These are phyloP conservation scores for Hyaloscypha variabilis DNA, from an alignment of 495 filamentous ascomycete genomes.

Conservation along the genomic window DNA sequence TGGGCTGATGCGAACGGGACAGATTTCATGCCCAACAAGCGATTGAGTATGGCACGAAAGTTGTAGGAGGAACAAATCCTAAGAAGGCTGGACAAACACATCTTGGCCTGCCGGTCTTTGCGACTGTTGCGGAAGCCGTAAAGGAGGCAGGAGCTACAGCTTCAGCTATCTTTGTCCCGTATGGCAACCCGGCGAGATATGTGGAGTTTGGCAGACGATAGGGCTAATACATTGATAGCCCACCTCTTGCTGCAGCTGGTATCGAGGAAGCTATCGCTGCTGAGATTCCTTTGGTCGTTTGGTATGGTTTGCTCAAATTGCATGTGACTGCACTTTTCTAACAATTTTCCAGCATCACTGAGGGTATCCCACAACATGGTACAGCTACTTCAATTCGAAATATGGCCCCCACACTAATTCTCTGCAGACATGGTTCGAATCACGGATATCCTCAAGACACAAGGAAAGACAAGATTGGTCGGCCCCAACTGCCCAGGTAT, in stretches of 20 bases:
- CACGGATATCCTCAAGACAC: constrained; percentile 96
- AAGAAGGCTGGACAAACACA: constrained; percentile 94
- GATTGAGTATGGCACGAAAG: constrained; percentile 98
- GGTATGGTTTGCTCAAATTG: constrained; percentile 49
- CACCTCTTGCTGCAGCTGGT: constrained; percentile 86
- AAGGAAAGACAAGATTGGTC: constrained; percentile 93
- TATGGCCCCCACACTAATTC: constrained; percentile 21
- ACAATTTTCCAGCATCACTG: constrained; percentile 71
- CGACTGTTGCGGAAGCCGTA: constrained; percentile 82
- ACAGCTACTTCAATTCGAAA: constrained; percentile 34
- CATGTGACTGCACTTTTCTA: constrained; percentile 26
- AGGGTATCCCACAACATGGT: constrained; percentile 98
- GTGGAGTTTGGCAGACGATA: not conserved
- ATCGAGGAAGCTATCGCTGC: constrained; percentile 96
- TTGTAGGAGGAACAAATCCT: constrained; percentile 97
- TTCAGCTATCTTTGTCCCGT: constrained; percentile 97
- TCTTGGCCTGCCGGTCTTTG: constrained; percentile 92
- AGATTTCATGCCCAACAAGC: constrained; percentile 98
- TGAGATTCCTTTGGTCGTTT: constrained; percentile 91
- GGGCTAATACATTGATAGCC: constrained; percentile 50
- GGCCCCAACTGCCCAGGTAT: constrained; percentile 99
- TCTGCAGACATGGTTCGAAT: constrained; percentile 95
- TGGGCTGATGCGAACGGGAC: constrained; percentile 24
- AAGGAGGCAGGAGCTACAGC: constrained; percentile 90
- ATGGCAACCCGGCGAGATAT: constrained; percentile 36